Base-by-base conservation (phyloP, 2,329 filamentous ascomycete genomes). In the Clarireedia hainanense region DNA sequence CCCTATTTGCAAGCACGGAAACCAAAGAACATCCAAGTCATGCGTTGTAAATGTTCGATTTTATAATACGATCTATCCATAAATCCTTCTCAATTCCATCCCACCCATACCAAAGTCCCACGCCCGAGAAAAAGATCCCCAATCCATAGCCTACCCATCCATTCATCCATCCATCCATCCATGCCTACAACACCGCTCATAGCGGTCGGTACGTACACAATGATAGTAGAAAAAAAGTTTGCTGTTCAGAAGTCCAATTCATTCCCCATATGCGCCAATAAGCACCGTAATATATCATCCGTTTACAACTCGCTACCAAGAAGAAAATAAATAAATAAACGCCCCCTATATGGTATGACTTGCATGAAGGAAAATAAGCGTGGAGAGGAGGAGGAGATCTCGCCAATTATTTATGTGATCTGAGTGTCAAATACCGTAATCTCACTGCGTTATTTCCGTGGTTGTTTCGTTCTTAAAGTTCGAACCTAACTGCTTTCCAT, bases 401-500 rank as follows among this genome's bases (percentile, higher is more conserved):
- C 12, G 30, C 30, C 10, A 12, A 14, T 34, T 34, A 34, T 34
- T 34, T 4, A 34, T 34, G 30, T 34, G 12, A 10, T 34, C 30
- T 10, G 10, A 9, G 3, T 30, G 27, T 30, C 6, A 30, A 10
- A 3, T 34, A 34, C 3, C 10, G 30, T 34, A 12, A 34, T 26
- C 27, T 40, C 26, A 49, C 9, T 34, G 45, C n/a, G 34, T 42
- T 49, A 54, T 48, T 24, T 49, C 45, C 24, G 36, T 34, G 20
- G 27, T 54, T 24, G 30, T 15, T 42, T 24, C 17, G 9, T 9
- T 23, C 15, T 49, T 12, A 20, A 54, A 49, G 39, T 46, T 53
- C 10, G 59, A 56, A 10, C 67, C 66, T 14, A 67, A 52, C 36
- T 67, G 65, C 51, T 66, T 68, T 5, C 56, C 60, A 37, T 61